Evolutionary conservation across 2,329 filamentous ascomycete genomes (phyloP), one percentile per base, ranked within the genome.

Genomic region (Knufia fluminis): DNA sequence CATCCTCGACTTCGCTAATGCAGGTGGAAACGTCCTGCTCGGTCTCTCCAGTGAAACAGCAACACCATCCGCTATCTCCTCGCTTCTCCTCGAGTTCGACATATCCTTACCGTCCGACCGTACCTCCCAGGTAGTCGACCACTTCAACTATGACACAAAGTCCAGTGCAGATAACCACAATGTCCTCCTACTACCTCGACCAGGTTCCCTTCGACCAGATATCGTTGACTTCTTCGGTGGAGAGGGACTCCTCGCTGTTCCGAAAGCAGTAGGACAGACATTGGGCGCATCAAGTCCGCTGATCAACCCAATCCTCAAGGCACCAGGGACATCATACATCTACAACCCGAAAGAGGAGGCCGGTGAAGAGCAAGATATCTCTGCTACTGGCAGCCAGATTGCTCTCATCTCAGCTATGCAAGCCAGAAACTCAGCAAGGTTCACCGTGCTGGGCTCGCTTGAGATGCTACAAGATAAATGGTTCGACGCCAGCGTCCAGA

Each of bases 271-370:
- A 50, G 90, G 86, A 60, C 91, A 96, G 67, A 76, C 79, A 46
- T 77, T 98, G 42, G 90, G 91, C 58, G 77, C 83, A 57, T 78
- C 71, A 14, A 83, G 84, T 60, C 79, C 86, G 46, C 78, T 95
- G 17, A 73, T 97, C 49, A 77, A 83, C 16, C 88, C 92, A 14
- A 78, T 98, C 57, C 71, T 98, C 51, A 83, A 83, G 60, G 91
- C 89, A 40, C 85, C 88, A 17, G 72, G 76, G 58, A 95, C 89
- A 8, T 86, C 90, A 54, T 98, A 98, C 74, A 86, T 81, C 67
- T 95, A 95, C 76, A 91, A 92, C 69, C 83, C 87, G 48, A 94
- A 94, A 75, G 89, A 96, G 55, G 86, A 94, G 62, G 66, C 72
- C 35, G 56, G 55, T n/a, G 52, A 43, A 33, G 79, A 80, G 42